Conservation (phyloP, 768 basidiomycete species). For the Rhodotorula toruloides region DNA sequence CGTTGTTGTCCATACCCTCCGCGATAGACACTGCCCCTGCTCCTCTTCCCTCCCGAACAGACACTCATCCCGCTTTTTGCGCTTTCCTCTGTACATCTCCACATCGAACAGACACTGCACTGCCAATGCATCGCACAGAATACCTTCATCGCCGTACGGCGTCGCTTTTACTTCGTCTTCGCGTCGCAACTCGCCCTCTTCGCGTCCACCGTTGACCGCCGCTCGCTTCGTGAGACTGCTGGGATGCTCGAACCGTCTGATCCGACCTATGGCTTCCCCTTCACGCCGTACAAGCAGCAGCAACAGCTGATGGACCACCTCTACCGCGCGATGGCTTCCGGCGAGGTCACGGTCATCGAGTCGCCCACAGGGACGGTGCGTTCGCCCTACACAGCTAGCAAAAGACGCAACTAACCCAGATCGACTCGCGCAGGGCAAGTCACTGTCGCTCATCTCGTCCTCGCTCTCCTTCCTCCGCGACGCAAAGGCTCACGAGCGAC, state of each 20-base stretch:
- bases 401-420: background rate
- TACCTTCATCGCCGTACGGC: too few relatives aligned
- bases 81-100: too few relatives aligned
- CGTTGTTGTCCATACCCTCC: background rate
- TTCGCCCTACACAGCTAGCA: background rate
- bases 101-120: too few relatives aligned
- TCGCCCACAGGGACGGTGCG: slow-evolving; percentile 82
- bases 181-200: background rate
- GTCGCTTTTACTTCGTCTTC: background rate
- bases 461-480: slow-evolving; percentile 63
- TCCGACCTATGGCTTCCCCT: slow-evolving; percentile 60
- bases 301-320: slow-evolving; percentile 79
- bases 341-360: slow-evolving; percentile 73
- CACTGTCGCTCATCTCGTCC: slow-evolving; percentile 70
- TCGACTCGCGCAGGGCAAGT: slow-evolving; percentile 68
- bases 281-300: slow-evolving; percentile 79
- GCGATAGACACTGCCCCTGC: background rate
- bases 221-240: too few relatives aligned
- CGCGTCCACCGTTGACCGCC: background rate
- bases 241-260: slow-evolving; percentile 18
- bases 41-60: background rate
- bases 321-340: slow-evolving; percentile 67
- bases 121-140: too few relatives aligned
- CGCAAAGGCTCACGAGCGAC: slow-evolving; percentile 52
- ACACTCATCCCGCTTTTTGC: background rate